Evolutionary conservation across 140 eudicot species (phyloP).

Genomic region (Cichorium intybus): DNA sequence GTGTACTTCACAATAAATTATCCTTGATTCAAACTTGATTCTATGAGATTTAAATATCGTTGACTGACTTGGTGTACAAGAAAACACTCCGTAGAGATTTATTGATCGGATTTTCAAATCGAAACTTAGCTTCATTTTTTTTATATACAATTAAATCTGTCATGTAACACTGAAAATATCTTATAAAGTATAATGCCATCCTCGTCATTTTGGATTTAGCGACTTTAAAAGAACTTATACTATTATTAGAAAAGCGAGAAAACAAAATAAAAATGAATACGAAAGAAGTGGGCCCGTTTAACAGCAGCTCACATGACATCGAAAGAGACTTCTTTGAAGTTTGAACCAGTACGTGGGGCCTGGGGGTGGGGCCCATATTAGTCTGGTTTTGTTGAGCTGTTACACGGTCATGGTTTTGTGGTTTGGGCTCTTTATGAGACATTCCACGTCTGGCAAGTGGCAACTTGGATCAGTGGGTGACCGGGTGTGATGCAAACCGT

Average conservation of each 20-base stretch:
- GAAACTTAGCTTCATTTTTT: too few relatives aligned
- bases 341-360: conserved; percentile 20
- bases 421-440: not conserved
- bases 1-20: not conserved
- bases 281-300: conserved; percentile 14
- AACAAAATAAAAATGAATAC: not conserved
- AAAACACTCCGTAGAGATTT: too few relatives aligned
- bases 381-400: conserved; percentile 29
- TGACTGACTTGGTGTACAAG: not conserved
- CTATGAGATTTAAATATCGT: not conserved
- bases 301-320: conserved; percentile 27
- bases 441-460: not conserved
- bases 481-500: too few relatives aligned
- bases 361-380: conserved; percentile 13
- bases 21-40: not conserved
- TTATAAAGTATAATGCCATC: too few relatives aligned
- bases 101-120: too few relatives aligned
- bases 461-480: not conserved
- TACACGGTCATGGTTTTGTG: conserved; percentile 15
- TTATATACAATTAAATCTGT: too few relatives aligned
- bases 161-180: too few relatives aligned
- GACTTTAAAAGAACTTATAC: too few relatives aligned
- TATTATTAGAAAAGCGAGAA: not conserved
- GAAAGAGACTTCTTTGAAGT: conserved; percentile 5
- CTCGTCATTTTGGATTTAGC: too few relatives aligned